These are phyloP conservation scores for Amoeboaphelidium protococcarum DNA, from an alignment of 371 early-diverging fungal genomes.

Conservation along the genomic window DNA sequence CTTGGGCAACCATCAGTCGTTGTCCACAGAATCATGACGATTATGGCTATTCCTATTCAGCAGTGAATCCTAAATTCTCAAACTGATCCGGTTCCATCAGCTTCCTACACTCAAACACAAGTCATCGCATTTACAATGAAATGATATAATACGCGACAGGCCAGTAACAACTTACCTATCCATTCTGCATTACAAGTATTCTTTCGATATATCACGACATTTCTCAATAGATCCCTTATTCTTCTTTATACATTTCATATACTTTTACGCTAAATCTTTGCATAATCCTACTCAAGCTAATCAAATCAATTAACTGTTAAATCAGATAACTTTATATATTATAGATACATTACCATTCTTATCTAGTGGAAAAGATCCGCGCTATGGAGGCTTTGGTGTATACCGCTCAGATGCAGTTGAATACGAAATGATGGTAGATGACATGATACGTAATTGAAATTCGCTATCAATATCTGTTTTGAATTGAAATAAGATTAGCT, in stretches of 20 bases:
- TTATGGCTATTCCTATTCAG: not conserved
- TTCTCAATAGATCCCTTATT: constrained; percentile 6
- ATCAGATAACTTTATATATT: too few relatives aligned
- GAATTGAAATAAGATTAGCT: too few relatives aligned
- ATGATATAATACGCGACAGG: too few relatives aligned
- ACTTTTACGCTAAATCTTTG: constrained; percentile 9
- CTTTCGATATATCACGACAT: constrained; percentile 11
- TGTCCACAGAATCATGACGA: too few relatives aligned
- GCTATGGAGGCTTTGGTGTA: constrained; percentile 11
- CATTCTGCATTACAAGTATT: constrained; percentile 18
- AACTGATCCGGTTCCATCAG: not conserved
- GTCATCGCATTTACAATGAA: too few relatives aligned
- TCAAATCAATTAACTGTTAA: too few relatives aligned
- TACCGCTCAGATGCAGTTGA: not conserved
- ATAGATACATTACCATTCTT: too few relatives aligned
- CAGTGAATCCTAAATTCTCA: not conserved
- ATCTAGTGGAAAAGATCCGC: constrained; percentile 20
- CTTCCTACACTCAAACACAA: too few relatives aligned
- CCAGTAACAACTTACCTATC: too few relatives aligned
- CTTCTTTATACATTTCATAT: constrained; percentile 10
- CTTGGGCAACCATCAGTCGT: too few relatives aligned
- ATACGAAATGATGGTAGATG: not conserved
- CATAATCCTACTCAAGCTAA: constrained; percentile 14
- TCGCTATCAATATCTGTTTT: too few relatives aligned
- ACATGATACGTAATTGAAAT: too few relatives aligned